A percentile compares a stretch with the other conserved stretches of the same genome.
Evolutionary conservation across 805 yeast genomes (phyloP).

Genomic region (Saccharomycopsis sp.): DNA sequence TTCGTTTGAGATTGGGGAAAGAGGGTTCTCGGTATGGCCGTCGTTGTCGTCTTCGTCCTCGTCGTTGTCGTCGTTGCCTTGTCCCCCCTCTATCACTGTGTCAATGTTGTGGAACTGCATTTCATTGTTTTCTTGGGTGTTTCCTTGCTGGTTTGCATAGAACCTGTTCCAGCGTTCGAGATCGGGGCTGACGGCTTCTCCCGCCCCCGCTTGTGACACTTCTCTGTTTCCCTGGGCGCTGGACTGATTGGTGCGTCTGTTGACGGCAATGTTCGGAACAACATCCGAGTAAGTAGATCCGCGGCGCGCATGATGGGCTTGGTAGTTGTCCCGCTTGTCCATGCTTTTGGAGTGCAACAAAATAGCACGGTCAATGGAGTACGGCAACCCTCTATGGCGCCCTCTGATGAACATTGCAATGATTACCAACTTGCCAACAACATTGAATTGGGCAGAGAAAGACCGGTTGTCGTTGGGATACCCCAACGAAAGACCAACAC

Average conservation of each 20-base stretch:
- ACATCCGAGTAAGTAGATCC: background rate
- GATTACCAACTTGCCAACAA: constrained; percentile 72
- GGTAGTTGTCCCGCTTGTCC: constrained; percentile 51
- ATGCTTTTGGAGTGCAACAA: constrained; percentile 67
- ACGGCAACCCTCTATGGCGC: constrained; percentile 93
- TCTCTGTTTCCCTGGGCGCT: too few relatives aligned
- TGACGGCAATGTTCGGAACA: too few relatives aligned
- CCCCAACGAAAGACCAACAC: constrained; percentile 89
- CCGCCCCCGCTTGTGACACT: background rate
- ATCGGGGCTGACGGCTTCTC: constrained; percentile 1
- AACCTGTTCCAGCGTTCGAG: constrained; percentile 5
- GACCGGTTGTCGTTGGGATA: constrained; percentile 62
- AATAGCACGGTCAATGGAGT: constrained; percentile 87
- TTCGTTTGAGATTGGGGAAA: too few relatives aligned
- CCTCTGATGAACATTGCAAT: constrained; percentile 91
- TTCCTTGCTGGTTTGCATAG: background rate
- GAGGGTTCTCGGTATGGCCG: too few relatives aligned
- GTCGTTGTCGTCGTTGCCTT: background rate
- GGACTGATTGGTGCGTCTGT: too few relatives aligned
- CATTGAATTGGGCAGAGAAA: constrained; percentile 61
- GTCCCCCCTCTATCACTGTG: background rate
- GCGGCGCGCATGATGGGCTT: constrained; percentile 35
- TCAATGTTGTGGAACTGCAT: background rate
- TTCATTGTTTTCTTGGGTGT: too few relatives aligned
- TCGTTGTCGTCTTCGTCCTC: background rate